Percentiles rank a stretch among this genome's conserved stretches.
Conservation (phyloP, 108 stramenopile genomes). For the Fistulifera solaris region DNA sequence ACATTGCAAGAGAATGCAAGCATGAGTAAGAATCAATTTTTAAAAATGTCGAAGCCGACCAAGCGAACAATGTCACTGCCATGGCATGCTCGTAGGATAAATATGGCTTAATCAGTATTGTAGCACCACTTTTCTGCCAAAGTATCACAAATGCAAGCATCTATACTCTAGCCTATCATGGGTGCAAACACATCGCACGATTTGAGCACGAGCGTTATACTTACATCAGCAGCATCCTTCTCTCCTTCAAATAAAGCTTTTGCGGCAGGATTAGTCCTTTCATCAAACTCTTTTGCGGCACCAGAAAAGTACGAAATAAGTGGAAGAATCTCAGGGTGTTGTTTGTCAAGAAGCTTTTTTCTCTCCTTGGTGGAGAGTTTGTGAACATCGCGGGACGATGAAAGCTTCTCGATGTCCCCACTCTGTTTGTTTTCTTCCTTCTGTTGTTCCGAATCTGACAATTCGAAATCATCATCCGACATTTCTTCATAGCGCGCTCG, state of each 20-base stretch:
- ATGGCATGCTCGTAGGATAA: constrained; percentile 59
- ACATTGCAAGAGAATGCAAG: constrained; percentile 8
- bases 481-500: constrained; percentile 57
- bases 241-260: constrained; percentile 39
- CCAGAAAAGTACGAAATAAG: constrained; percentile 54
- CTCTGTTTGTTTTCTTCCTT: constrained; percentile 15
- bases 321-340: constrained; percentile 70
- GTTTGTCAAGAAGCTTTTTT: constrained; percentile 44
- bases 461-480: constrained; percentile 74
- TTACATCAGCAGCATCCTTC: constrained; percentile 49
- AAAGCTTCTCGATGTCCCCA: constrained; percentile 1
- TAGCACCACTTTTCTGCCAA: constrained; percentile 78
- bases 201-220: constrained; percentile 9
- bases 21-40: constrained; percentile 3
- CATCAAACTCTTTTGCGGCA: constrained; percentile 30
- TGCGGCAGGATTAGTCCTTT: constrained; percentile 36
- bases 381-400: constrained; percentile 26
- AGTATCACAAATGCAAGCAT: constrained; percentile 35
- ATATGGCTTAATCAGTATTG: constrained; percentile 30
- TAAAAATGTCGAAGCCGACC: constrained; percentile 38
- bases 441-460: constrained; percentile 35
- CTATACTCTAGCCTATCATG: constrained; percentile 74
- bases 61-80: constrained; percentile 49
- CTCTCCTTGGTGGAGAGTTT: constrained; percentile 47
- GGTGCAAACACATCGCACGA: constrained; percentile 24